Conservation (phyloP, 768 basidiomycete genomes). For the Agrocybe praecox region DNA sequence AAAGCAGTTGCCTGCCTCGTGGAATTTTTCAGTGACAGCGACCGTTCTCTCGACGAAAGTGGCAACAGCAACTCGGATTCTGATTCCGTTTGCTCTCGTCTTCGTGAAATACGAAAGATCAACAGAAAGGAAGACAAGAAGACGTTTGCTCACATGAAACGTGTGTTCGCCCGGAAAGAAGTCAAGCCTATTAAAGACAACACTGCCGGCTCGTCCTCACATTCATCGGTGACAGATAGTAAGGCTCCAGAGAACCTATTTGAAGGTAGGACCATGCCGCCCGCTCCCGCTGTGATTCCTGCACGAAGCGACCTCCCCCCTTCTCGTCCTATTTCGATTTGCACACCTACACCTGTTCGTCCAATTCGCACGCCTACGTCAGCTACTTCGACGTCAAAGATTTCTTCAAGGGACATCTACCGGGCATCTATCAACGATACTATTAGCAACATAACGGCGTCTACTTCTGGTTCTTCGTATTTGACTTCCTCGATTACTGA, state of each 20-base stretch:
- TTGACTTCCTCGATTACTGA: neutral
- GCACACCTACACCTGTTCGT: too few species aligned
- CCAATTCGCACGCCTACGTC: too few species aligned
- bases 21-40: slow-evolving; percentile 6
- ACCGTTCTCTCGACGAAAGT: slow-evolving; percentile 11
- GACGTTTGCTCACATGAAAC: neutral
- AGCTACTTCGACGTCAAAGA: neutral
- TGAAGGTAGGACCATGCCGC: too few species aligned
- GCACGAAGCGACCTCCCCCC: too few species aligned
- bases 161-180: neutral
- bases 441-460: neutral
- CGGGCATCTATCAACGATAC: neutral
- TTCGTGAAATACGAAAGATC: neutral
- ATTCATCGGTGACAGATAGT: too few species aligned
- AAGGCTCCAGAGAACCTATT: too few species aligned
- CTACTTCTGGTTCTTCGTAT: neutral
- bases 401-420: neutral
- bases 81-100: neutral
- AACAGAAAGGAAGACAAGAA: neutral
- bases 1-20: neutral
- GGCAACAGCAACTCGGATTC: slow-evolving; percentile 7
- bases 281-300: too few species aligned
- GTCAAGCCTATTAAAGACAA: neutral
- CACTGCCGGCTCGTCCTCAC: too few species aligned
- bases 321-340: too few species aligned